Conservation (phyloP, 257 asterid species). For the Solanum pinnatisectum region DNA sequence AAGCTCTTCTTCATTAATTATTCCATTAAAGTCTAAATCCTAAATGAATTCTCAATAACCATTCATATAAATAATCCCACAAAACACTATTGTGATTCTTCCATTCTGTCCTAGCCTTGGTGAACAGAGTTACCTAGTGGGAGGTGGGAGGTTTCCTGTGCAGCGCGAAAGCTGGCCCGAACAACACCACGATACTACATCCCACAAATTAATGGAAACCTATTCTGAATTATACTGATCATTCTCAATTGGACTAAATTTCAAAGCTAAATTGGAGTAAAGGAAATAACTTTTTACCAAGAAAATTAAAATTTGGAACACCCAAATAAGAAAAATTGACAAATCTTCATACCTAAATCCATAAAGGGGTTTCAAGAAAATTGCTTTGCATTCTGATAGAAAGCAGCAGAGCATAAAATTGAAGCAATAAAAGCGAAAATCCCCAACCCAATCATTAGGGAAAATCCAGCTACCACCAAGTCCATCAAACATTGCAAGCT, state of each 20-base stretch:
- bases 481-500: slow-evolving; percentile 76
- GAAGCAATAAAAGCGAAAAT: slow-evolving; percentile 77
- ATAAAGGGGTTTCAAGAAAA: slow-evolving; percentile 27
- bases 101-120: not conserved
- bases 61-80: not conserved
- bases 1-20: not conserved
- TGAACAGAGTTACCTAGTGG: not conserved
- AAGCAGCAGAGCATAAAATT: slow-evolving; percentile 86
- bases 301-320: not conserved
- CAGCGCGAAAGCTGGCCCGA: not conserved
- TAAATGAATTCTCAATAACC: not conserved
- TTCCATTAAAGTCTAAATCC: not conserved
- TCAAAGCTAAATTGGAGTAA: not conserved
- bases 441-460: slow-evolving; percentile 83
- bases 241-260: not conserved
- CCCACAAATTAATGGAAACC: not conserved
- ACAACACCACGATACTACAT: not conserved
- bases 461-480: slow-evolving; percentile 70
- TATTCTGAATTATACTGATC: not conserved
- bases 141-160: too few species aligned
- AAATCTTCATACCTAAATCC: slow-evolving; percentile 1
- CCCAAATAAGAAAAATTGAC: not conserved
- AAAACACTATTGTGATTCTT: not conserved
- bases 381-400: slow-evolving; percentile 80
- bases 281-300: not conserved